phyloP scores from a whole-genome alignment of 2,329 filamentous ascomycete species.

The Alternaria gansuensis region DNA sequence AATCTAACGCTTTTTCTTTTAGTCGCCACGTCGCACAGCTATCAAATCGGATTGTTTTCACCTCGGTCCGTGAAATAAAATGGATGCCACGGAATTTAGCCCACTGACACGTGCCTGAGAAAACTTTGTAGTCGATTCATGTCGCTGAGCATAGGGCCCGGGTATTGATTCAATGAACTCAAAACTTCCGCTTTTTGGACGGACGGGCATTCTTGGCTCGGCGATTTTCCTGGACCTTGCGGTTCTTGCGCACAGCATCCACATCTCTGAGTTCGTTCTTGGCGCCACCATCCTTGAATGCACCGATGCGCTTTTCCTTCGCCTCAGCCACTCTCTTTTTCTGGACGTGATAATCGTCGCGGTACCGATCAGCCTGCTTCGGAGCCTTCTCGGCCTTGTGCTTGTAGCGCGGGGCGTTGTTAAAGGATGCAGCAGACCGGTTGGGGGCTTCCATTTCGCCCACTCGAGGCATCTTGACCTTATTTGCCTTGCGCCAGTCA shows the following conservation, averaged over 20 bases:
- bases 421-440: constrained; percentile 36
- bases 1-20: constrained; percentile 14
- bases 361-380: constrained; percentile 90
- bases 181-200: constrained; percentile 65
- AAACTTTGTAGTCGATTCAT: constrained; percentile 18
- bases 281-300: constrained; percentile 74
- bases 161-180: constrained; percentile 32
- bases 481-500: constrained; percentile 87
- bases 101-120: constrained; percentile 10
- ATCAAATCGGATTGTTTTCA: constrained; percentile 17
- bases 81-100: constrained; percentile 3
- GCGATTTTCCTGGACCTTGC: constrained; percentile 77
- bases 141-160: constrained; percentile 8
- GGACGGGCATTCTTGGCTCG: constrained; percentile 90
- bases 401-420: constrained; percentile 70
- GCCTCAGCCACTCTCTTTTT: constrained; percentile 91
- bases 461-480: constrained; percentile 79
- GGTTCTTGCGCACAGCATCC: constrained; percentile 84
- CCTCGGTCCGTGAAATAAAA: constrained; percentile 15
- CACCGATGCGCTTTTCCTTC: constrained; percentile 80
- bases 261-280: constrained; percentile 83
- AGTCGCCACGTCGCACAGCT: constrained; percentile 10
- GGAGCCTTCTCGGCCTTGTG: constrained; percentile 89
- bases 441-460: constrained; percentile 75
- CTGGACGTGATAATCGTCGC: constrained; percentile 87